Evolutionary conservation across 1,139 yeast species (phyloP).

Genomic region (Candida dubliniensis): DNA sequence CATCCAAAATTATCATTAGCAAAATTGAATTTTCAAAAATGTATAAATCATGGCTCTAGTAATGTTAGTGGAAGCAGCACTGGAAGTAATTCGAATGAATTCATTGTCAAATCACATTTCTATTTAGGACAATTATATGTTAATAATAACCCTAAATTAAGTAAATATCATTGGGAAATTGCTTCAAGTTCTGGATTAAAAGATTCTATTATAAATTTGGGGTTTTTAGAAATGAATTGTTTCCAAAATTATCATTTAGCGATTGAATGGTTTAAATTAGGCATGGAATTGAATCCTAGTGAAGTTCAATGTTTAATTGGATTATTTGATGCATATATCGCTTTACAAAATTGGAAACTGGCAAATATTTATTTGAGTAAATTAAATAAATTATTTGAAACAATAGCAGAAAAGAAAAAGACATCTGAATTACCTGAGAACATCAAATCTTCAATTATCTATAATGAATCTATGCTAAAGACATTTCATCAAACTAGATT

Average conservation of each 20-base stretch:
- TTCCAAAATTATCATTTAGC: conserved; percentile 58
- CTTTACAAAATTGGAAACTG: conserved; percentile 24
- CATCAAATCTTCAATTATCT: conserved; percentile 23
- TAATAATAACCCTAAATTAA: conserved; percentile 49
- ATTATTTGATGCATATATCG: conserved; percentile 57
- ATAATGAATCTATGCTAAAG: conserved; percentile 26
- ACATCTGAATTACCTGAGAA: conserved; percentile 23
- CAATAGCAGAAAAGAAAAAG: conserved; percentile 11
- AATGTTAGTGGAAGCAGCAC: conserved; percentile 45
- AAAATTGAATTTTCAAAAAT: conserved; percentile 56
- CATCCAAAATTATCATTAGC: conserved; percentile 53
- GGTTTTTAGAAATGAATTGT: conserved; percentile 73
- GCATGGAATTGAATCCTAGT: conserved; percentile 56
- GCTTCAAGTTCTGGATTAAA: conserved; percentile 75
- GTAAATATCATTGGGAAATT: conserved; percentile 70
- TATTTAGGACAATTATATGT: conserved; percentile 72
- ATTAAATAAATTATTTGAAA: conserved; percentile 26
- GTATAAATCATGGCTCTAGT: conserved; percentile 31
- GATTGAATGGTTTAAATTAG: conserved; percentile 81
- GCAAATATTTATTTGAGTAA: conserved; percentile 30
- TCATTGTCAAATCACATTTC: conserved; percentile 67
- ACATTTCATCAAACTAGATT: conserved; percentile 35
- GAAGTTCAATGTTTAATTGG: conserved; percentile 72
- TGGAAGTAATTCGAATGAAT: conserved; percentile 44
- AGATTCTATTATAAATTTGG: conserved; percentile 75